Conservation (phyloP, 306 rosid species). For the Pyrus betulifolia region DNA sequence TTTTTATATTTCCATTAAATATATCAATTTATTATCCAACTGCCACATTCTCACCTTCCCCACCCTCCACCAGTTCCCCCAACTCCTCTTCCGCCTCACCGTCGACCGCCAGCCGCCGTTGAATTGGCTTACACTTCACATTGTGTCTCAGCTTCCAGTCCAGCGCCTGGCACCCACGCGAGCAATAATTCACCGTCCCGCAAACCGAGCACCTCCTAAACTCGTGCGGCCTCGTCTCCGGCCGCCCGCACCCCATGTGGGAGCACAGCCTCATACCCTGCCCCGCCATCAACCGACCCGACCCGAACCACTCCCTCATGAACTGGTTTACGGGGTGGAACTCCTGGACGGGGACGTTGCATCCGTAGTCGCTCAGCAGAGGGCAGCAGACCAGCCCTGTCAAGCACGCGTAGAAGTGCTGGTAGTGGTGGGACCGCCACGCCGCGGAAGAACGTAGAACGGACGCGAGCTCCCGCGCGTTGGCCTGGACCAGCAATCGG, state of each 20-base stretch:
- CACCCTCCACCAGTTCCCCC: not conserved
- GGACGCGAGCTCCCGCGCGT: slow-evolving; percentile 54
- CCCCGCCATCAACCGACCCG: slow-evolving; percentile 17
- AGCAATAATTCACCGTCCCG: slow-evolving; percentile 72
- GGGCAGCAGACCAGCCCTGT: slow-evolving; percentile 22
- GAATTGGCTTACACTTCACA: slow-evolving; percentile 39
- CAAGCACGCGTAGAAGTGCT: slow-evolving; percentile 7
- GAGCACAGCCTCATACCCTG: slow-evolving; percentile 52
- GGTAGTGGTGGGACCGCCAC: slow-evolving; percentile 22
- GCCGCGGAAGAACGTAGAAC: slow-evolving; percentile 26
- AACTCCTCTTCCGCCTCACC: not conserved
- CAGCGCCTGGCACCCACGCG: slow-evolving; percentile 81
- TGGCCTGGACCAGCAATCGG: slow-evolving; percentile 61
- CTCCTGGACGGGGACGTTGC: slow-evolving; percentile 38
- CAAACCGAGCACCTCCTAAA: slow-evolving; percentile 84
- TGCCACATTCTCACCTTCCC: not conserved
- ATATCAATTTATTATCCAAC: not conserved
- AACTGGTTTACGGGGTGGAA: slow-evolving; percentile 60
- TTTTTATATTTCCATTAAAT: not conserved
- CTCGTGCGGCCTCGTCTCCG: slow-evolving; percentile 78
- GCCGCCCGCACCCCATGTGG: slow-evolving; percentile 67
- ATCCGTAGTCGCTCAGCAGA: slow-evolving; percentile 49
- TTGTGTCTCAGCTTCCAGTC: slow-evolving; percentile 81
- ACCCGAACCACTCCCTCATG: slow-evolving; percentile 64
- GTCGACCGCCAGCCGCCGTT: slow-evolving; percentile 14